Base-by-base conservation (phyloP, 257 asterid species). In the Petunia axillaris region DNA sequence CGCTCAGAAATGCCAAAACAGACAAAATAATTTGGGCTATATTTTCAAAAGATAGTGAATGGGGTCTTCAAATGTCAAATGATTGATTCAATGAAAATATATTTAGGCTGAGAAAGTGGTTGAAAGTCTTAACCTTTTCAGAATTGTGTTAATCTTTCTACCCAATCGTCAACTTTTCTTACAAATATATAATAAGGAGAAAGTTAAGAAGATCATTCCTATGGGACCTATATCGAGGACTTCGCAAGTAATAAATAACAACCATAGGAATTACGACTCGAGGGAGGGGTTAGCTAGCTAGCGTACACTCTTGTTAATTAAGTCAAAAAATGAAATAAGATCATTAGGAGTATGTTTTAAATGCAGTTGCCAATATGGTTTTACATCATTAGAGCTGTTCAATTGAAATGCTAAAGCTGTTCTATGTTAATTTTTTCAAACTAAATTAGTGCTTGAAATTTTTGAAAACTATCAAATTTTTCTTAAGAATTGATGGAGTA, bases 51-150 rank as follows among this genome's bases (percentile, higher is more conserved):
- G 77, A 70, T 25, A 9, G 59, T 46, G 44, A 70, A 38, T 3
- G 25, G 46, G 25, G 11, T 38, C 59, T 46, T 46, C 77, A 70
- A 70, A 70, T 70, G 59, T 70, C 77, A 70, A 70, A 70, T 70
- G 43, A 46, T 46, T 70, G 59, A 70, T 70, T 58, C 4, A 70
- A 70, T 25, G 10, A 44, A 10, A 1, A 71, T 9, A 25, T 46
- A n/a, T 5, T 48, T 48, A 71, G 43, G 41, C 44, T 70, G 4
- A 70, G 15, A 44, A 68, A 70, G 43, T 70, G 25, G 77, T 70
- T 70, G 59, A 25, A 70, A 16, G 9, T n/a, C 9, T 25, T 25
- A 25, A 25, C 25, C 25, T 25, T 25, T 25, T 25, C 25, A 25
- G 25, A 25, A 25, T 25, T 43, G 8, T 7, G 35, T 70, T 46